phyloP scores from a whole-genome alignment of 306 rosid genomes.

The Carpinus fangiana region DNA sequence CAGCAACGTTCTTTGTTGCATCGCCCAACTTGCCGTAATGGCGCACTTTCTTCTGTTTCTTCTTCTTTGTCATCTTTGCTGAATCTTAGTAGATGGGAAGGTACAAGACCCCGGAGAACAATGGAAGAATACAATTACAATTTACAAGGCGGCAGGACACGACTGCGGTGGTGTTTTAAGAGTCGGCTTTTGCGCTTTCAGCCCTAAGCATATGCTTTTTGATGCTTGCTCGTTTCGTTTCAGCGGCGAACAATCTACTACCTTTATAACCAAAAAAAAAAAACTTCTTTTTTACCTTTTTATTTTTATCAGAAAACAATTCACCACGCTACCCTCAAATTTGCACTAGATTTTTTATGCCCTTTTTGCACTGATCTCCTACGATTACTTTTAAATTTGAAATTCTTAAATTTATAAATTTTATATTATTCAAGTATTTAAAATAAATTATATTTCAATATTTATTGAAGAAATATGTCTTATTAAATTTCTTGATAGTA shows the following conservation, averaged over 20 bases:
- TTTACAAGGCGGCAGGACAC: neutral
- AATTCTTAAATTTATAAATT: no score
- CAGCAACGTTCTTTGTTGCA: constrained; percentile 23
- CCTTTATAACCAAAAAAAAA: no score
- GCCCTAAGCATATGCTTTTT: neutral
- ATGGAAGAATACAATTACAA: neutral
- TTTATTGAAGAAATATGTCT: no score
- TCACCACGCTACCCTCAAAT: no score
- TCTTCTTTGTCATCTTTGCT: constrained; percentile 5
- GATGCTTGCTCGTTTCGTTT: neutral
- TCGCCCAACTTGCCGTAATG: neutral
- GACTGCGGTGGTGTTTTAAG: neutral
- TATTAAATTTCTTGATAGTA: no score
- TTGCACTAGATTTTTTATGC: no score
- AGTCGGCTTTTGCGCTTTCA: no score
- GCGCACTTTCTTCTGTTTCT: neutral
- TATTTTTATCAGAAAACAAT: no score
- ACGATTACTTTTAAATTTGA: no score
- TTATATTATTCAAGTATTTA: no score
- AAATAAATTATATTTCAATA: no score
- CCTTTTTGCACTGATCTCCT: no score
- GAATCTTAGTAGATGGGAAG: neutral
- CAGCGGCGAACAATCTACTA: neutral
- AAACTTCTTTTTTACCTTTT: neutral
- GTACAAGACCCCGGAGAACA: neutral